Conservation (phyloP, 805 yeast genomes). For the Geotrichum ghanense region DNA sequence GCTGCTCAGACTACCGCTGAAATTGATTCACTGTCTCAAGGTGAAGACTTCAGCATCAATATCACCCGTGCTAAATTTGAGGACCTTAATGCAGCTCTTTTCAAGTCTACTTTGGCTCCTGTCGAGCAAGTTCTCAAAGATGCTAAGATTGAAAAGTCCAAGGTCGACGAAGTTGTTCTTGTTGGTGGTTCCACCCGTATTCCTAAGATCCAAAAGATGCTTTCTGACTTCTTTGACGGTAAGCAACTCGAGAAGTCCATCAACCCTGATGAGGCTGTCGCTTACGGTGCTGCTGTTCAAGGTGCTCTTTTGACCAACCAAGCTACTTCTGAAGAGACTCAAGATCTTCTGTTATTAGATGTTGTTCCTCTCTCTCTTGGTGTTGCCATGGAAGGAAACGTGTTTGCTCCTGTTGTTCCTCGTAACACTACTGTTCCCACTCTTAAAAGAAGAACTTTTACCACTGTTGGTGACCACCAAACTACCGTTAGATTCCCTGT, state of each 20-base stretch:
- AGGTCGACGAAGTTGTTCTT: slow-evolving; percentile 87
- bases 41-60: slow-evolving; percentile 89
- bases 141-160: slow-evolving; percentile 71
- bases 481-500: slow-evolving; percentile 98
- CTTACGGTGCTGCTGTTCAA: slow-evolving; percentile 99
- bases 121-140: slow-evolving; percentile 93
- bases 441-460: slow-evolving; percentile 96
- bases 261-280: slow-evolving; percentile 99
- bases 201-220: slow-evolving; percentile 93
- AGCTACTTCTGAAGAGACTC: slow-evolving; percentile 79
- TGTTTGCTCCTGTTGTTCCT: slow-evolving; percentile 97
- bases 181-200: slow-evolving; percentile 99
- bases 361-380: slow-evolving; percentile 98
- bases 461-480: slow-evolving; percentile 97
- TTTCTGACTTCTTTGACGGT: slow-evolving; percentile 92
- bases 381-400: slow-evolving; percentile 99
- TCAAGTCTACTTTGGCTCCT: slow-evolving; percentile 89
- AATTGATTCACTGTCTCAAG: slow-evolving; percentile 63
- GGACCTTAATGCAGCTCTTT: slow-evolving; percentile 84
- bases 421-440: slow-evolving; percentile 99
- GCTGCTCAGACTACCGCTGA: slow-evolving; percentile 66
- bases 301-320: slow-evolving; percentile 94
- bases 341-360: slow-evolving; percentile 90
- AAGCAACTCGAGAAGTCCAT: slow-evolving; percentile 93
- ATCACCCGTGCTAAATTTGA: slow-evolving; percentile 98